Percentiles rank a stretch among this genome's conserved stretches.
Conservation (phyloP, 805 yeast genomes). For the Sugiyamaella qingdaonensis region DNA sequence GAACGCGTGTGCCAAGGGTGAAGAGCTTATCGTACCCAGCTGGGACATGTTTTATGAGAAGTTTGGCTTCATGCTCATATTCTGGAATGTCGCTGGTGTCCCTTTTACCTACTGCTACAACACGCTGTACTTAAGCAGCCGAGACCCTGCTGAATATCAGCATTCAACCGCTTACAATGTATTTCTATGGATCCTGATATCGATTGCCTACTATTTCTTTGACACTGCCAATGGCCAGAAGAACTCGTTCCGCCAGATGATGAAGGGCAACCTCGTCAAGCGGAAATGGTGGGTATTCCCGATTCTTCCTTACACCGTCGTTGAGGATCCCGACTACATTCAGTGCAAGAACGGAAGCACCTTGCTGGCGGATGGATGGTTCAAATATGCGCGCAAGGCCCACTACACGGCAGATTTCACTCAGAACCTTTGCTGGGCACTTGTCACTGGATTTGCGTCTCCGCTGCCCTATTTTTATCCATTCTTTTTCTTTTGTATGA, state of each 20-base stretch:
- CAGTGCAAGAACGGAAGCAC: constrained; percentile 79
- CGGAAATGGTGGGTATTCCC: constrained; percentile 80
- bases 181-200: constrained; percentile 50
- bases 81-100: constrained; percentile 99
- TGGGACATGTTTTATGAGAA: constrained; percentile 99
- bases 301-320: constrained; percentile 76
- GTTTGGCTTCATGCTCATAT: constrained; percentile 97
- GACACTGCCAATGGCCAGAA: constrained; percentile 95
- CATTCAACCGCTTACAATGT: constrained; percentile 63
- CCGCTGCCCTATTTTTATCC: constrained; percentile 98
- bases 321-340: constrained; percentile 81
- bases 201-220: constrained; percentile 82
- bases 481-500: constrained; percentile 76
- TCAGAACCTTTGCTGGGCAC: constrained; percentile 88
- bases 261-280: constrained; percentile 71
- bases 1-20: constrained; percentile 96
- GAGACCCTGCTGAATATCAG: constrained; percentile 76
- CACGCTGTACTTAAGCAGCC: constrained; percentile 76
- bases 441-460: constrained; percentile 81
- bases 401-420: constrained; percentile 93
- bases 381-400: constrained; percentile 84
- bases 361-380: constrained; percentile 92
- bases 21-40: constrained; percentile 92
- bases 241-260: constrained; percentile 71
- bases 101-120: constrained; percentile 97